Conservation (phyloP, 257 asterid species). For the Capsicum rhomboideum region DNA sequence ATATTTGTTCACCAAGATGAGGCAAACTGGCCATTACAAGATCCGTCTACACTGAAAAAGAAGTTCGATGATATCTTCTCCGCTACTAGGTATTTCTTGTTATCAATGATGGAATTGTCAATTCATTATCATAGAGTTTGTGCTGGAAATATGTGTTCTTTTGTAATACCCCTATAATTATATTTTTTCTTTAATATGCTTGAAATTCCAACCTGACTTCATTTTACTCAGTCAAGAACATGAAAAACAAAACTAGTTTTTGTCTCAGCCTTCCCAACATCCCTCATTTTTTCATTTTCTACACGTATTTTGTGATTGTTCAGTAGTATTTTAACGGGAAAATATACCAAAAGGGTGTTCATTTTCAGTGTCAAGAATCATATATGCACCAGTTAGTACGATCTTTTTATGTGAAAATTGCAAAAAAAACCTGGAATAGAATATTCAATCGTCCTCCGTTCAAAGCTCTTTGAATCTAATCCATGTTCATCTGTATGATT, state of each 20-base stretch:
- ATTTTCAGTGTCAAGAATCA: neutral
- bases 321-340: neutral
- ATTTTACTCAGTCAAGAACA: neutral
- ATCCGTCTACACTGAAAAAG: constrained; percentile 81
- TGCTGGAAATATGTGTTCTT: neutral
- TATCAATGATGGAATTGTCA: neutral
- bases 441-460: neutral
- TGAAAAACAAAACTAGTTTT: neutral
- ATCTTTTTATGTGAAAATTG: neutral
- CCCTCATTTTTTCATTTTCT: neutral
- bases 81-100: constrained; percentile 73
- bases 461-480: neutral
- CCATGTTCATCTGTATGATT: neutral
- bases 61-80: constrained; percentile 97
- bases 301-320: neutral
- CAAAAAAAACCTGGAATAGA: neutral
- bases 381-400: neutral
- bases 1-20: constrained; percentile 98
- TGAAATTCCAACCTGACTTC: neutral
- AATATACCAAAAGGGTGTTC: neutral
- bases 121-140: neutral
- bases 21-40: constrained; percentile 99
- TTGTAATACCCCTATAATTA: neutral
- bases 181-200: neutral
- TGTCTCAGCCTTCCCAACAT: neutral